Conservation (phyloP, 768 basidiomycete genomes). For the Pulveroboletus sp. region DNA sequence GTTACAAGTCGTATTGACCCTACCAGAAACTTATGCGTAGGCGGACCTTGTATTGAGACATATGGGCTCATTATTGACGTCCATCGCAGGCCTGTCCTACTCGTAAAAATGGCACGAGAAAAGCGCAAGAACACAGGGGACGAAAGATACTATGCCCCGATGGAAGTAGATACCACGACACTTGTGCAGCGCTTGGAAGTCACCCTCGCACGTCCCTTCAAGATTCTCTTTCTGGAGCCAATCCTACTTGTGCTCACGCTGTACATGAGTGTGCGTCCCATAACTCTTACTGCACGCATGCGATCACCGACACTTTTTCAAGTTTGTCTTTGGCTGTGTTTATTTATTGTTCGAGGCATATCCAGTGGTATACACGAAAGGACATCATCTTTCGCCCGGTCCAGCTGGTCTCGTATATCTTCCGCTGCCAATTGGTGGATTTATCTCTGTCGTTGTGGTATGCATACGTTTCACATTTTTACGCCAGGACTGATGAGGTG, state of each 20-base stretch:
- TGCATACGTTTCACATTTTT: slow-evolving; percentile 9
- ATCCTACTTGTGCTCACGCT: slow-evolving; percentile 57
- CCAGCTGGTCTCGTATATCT: slow-evolving; percentile 57
- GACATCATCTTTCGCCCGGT: slow-evolving; percentile 50
- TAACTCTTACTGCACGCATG: background rate
- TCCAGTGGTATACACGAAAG: slow-evolving; percentile 51
- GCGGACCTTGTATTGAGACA: slow-evolving; percentile 18
- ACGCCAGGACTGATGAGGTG: background rate
- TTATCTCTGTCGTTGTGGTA: slow-evolving; percentile 41
- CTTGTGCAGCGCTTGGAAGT: slow-evolving; percentile 40
- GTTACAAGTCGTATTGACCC: slow-evolving; percentile 45
- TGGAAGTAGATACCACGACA: slow-evolving; percentile 40
- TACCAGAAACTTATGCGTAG: slow-evolving; percentile 66
- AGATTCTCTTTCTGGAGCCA: slow-evolving; percentile 59
- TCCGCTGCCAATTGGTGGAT: slow-evolving; percentile 52
- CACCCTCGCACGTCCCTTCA: slow-evolving; percentile 54
- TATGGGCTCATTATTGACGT: no score
- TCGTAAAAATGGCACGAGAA: slow-evolving; percentile 47
- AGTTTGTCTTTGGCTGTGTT: slow-evolving; percentile 62
- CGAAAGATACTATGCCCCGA: slow-evolving; percentile 45
- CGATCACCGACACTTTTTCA: slow-evolving; percentile 5
- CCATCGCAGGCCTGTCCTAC: slow-evolving; percentile 45
- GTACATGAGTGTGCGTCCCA: slow-evolving; percentile 52
- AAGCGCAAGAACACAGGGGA: slow-evolving; percentile 52
- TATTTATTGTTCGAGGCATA: slow-evolving; percentile 62